A percentile compares a stretch with the other conserved stretches of the same genome.
These are phyloP conservation scores for Candida chilensis DNA, from an alignment of 805 yeast species.

Conservation along the genomic window DNA sequence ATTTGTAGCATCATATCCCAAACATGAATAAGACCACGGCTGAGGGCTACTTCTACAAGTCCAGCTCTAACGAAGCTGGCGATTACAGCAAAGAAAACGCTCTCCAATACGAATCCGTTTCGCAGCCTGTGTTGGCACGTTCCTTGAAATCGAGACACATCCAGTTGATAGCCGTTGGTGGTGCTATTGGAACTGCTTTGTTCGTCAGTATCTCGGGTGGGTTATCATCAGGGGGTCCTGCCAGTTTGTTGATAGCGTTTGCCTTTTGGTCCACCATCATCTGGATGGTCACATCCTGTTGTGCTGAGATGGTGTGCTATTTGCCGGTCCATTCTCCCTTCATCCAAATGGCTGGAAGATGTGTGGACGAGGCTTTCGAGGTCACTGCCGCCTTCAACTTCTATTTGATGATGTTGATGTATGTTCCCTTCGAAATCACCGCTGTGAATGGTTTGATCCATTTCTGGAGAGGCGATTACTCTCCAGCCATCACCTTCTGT, in stretches of 20 bases:
- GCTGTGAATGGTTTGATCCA: slow-evolving; percentile 26
- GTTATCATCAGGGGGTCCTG: slow-evolving; percentile 10
- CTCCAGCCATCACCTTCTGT: slow-evolving; percentile 22
- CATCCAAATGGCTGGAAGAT: slow-evolving; percentile 12
- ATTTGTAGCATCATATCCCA: too few relatives aligned
- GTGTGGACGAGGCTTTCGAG: slow-evolving; percentile 14
- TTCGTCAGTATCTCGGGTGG: slow-evolving; percentile 13
- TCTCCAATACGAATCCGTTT: too few relatives aligned
- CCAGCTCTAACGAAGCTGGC: too few relatives aligned
- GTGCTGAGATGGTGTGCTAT: slow-evolving; percentile 13
- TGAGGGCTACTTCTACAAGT: too few relatives aligned
- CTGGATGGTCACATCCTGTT: slow-evolving; percentile 10
- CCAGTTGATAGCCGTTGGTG: slow-evolving; percentile 16
- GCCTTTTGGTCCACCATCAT: slow-evolving; percentile 10
- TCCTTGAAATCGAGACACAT: slow-evolving; percentile 11
- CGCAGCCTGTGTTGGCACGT: too few relatives aligned
- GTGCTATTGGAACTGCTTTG: slow-evolving; percentile 14
- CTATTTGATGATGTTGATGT: slow-evolving; percentile 25
- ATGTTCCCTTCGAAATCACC: slow-evolving; percentile 28
- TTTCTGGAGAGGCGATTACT: slow-evolving; percentile 26
- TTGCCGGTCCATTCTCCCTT: slow-evolving; percentile 13
- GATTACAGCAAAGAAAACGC: too few relatives aligned
- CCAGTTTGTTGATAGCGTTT: slow-evolving; percentile 10
- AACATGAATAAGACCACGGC: too few relatives aligned
- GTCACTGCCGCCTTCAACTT: slow-evolving; percentile 11